A percentile compares a stretch with the other conserved stretches of the same genome.
Evolutionary conservation across 192 early-diverging fungal genomes (phyloP).

Genomic region (Coemansia sp.): DNA sequence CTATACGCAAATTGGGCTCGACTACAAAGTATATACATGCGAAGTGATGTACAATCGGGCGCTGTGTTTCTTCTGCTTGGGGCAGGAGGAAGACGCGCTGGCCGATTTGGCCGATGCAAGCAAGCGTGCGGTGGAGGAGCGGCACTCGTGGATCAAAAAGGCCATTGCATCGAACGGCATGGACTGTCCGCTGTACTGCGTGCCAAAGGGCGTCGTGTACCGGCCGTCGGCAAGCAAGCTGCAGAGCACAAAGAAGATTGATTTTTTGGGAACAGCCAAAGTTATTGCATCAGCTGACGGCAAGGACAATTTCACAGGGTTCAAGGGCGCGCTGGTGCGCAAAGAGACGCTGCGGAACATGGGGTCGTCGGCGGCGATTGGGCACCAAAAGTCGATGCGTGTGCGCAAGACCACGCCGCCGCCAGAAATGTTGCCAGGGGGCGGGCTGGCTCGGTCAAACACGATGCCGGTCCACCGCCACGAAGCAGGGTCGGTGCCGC

Average conservation of each 20-base stretch:
- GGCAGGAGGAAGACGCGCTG: constrained; percentile 66
- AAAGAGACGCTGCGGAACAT: constrained; percentile 42
- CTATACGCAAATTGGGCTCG: constrained; percentile 91
- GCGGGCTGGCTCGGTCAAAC: constrained; percentile 46
- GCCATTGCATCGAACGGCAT: constrained; percentile 55
- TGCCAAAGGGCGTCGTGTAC: constrained; percentile 78
- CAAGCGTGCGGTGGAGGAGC: constrained; percentile 62
- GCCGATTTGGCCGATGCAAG: constrained; percentile 59
- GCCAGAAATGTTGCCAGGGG: constrained; percentile 18
- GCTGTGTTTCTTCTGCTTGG: constrained; percentile 74
- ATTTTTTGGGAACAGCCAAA: constrained; percentile 75
- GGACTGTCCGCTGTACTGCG: constrained; percentile 72
- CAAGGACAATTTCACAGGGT: constrained; percentile 52
- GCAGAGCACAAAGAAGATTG: constrained; percentile 75
- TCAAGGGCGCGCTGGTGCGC: constrained; percentile 54
- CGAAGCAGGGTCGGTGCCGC: constrained; percentile 17
- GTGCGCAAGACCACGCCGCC: constrained; percentile 41
- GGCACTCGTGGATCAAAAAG: constrained; percentile 66
- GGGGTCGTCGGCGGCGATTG: constrained; percentile 13
- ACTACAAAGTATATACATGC: constrained; percentile 83
- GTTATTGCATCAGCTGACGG: constrained; percentile 74
- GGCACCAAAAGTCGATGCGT: constrained; percentile 52
- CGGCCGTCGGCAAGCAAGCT: constrained; percentile 80
- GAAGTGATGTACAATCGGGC: constrained; percentile 91
- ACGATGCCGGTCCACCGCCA: constrained; percentile 40